phyloP scores from a whole-genome alignment of 331 rosid genomes.

The Arachis monticola region DNA sequence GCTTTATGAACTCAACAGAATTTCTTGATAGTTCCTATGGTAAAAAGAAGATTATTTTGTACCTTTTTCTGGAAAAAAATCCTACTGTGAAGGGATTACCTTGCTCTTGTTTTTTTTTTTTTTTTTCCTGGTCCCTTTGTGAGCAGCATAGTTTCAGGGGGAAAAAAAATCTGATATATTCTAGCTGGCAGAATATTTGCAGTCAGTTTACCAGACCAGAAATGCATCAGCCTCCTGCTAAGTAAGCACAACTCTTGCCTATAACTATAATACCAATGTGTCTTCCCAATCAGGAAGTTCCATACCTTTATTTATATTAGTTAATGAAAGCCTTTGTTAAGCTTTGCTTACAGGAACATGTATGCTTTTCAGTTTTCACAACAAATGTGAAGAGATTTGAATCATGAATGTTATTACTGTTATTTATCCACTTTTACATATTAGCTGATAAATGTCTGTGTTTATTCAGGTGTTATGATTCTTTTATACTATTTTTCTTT shows the following conservation, averaged over 20 bases:
- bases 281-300: constrained; percentile 18
- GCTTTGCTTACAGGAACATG: background rate
- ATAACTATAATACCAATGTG: background rate
- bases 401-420: background rate
- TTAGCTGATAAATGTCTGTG: constrained; percentile 3
- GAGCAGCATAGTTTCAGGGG: background rate
- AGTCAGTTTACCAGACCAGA: constrained; percentile 37
- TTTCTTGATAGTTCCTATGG: constrained; percentile 19
- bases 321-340: constrained; percentile 9
- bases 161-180: constrained; percentile 27
- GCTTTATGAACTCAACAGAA: constrained; percentile 18
- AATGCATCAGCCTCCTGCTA: constrained; percentile 46
- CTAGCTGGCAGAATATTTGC: constrained; percentile 56
- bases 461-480: background rate
- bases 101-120: constrained; percentile 24
- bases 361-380: constrained; percentile 21
- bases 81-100: background rate
- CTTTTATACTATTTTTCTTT: constrained; percentile 1
- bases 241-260: constrained; percentile 50
- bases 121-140: background rate
- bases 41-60: constrained; percentile 31
- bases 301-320: constrained; percentile 22
- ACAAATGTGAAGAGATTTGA: background rate
- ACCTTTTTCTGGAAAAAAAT: background rate
- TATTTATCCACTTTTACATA: background rate